Conservation (phyloP, 1,284 basidiomycete genomes). For the Microbotryum silenes-acaulis region DNA sequence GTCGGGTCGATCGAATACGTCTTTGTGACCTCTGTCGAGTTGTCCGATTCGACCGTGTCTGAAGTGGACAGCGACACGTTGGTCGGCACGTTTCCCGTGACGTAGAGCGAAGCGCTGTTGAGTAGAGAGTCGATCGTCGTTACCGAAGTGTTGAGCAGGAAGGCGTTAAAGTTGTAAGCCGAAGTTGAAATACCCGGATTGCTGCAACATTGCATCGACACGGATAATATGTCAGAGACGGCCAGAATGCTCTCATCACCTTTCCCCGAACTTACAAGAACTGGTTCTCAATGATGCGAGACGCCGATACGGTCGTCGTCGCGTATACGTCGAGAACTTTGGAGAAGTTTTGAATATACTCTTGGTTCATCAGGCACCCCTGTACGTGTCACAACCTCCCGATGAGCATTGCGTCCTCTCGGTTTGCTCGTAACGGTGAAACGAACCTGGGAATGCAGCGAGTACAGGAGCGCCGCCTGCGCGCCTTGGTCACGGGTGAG, state of each 20-base stretch:
- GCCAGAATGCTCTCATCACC: constrained; percentile 46
- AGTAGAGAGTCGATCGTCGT: constrained; percentile 49
- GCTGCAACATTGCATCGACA: constrained; percentile 39
- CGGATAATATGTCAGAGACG: constrained; percentile 53
- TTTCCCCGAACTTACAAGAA: constrained; percentile 38
- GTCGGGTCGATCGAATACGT: not conserved
- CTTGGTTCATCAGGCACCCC: constrained; percentile 64
- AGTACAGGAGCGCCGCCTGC: constrained; percentile 52
- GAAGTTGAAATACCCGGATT: constrained; percentile 1
- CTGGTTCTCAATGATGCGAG: constrained; percentile 39
- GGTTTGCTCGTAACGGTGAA: not conserved
- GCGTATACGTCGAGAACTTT: constrained; percentile 73
- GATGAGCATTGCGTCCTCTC: too few species aligned
- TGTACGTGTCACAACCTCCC: constrained; percentile 46
- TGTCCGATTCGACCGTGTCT: constrained; percentile 50
- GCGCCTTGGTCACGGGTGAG: constrained; percentile 68
- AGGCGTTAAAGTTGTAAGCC: constrained; percentile 52
- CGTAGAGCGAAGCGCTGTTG: constrained; percentile 37
- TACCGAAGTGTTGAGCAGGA: constrained; percentile 52
- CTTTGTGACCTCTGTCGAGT: constrained; percentile 18
- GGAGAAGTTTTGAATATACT: constrained; percentile 60
- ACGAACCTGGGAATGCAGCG: constrained; percentile 42
- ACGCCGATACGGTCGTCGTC: constrained; percentile 46
- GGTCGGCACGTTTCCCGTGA: constrained; percentile 39
- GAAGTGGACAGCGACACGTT: constrained; percentile 58